Evolutionary conservation across 345 rosid genomes (phyloP).

Genomic region (Sisymbrium irio): DNA sequence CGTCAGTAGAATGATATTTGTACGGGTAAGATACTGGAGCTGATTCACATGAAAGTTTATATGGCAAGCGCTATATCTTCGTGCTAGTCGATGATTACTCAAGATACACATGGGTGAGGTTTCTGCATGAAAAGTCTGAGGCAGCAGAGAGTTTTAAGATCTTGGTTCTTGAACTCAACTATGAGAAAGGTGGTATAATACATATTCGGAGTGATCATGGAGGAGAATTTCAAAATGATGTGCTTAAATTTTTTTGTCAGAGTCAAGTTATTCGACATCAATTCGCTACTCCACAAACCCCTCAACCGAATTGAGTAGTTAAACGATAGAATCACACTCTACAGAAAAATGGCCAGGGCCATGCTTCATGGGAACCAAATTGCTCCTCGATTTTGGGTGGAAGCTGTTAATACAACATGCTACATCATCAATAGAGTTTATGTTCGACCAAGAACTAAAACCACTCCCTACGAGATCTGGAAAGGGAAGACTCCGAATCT

Average conservation of each 20-base stretch:
- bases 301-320: too few species aligned
- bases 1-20: not conserved
- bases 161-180: not conserved
- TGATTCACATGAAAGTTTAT: not conserved
- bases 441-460: not conserved
- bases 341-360: too few species aligned
- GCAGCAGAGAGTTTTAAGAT: not conserved
- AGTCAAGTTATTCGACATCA: too few species aligned
- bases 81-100: not conserved
- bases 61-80: not conserved
- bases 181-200: not conserved
- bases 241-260: too few species aligned
- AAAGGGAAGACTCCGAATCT: not conserved
- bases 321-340: too few species aligned
- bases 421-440: not conserved
- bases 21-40: rapidly evolving
- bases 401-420: not conserved
- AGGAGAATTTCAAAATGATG: too few species aligned
- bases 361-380: too few species aligned
- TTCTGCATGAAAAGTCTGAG: not conserved
- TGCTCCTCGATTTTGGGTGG: not conserved
- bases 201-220: not conserved
- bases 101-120: not conserved
- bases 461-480: not conserved
- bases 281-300: too few species aligned